Conservation (phyloP, 2,329 filamentous ascomycete genomes). For the Ceratocystis papillata region DNA sequence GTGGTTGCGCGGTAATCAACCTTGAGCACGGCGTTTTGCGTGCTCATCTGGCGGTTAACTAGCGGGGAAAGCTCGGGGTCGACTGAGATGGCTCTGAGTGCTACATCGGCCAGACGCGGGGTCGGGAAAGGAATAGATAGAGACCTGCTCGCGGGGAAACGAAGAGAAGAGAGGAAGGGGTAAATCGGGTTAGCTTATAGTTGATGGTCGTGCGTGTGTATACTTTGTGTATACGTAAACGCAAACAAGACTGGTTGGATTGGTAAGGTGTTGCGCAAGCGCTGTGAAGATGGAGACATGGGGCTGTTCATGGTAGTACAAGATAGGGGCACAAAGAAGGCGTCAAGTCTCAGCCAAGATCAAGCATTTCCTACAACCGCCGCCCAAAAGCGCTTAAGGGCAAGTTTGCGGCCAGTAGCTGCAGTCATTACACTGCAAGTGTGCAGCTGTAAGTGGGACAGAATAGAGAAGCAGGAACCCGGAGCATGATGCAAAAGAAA, state of each 20-base stretch:
- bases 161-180: slow-evolving; percentile 24
- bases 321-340: neutral
- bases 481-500: neutral
- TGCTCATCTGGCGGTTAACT: slow-evolving; percentile 59
- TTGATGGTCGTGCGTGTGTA: neutral
- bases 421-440: neutral
- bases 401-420: neutral
- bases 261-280: neutral
- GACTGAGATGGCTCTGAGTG: slow-evolving; percentile 65
- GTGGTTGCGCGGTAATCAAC: slow-evolving; percentile 79
- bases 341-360: neutral
- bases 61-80: slow-evolving; percentile 82
- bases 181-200: neutral
- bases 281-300: neutral
- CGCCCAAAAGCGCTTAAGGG: neutral
- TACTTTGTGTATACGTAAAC: no score
- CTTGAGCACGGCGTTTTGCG: slow-evolving; percentile 47
- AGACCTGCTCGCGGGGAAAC: slow-evolving; percentile 39
- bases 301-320: neutral
- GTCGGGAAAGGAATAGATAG: slow-evolving; percentile 75
- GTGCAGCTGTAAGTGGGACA: neutral
- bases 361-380: neutral
- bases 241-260: neutral
- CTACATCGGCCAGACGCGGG: slow-evolving; percentile 62
- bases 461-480: slow-evolving; percentile 4